Evolutionary conservation across 1,284 basidiomycete genomes (phyloP), one percentile per base, ranked within the genome.

Genomic region (Apiotrichum mycotoxinovorans): DNA sequence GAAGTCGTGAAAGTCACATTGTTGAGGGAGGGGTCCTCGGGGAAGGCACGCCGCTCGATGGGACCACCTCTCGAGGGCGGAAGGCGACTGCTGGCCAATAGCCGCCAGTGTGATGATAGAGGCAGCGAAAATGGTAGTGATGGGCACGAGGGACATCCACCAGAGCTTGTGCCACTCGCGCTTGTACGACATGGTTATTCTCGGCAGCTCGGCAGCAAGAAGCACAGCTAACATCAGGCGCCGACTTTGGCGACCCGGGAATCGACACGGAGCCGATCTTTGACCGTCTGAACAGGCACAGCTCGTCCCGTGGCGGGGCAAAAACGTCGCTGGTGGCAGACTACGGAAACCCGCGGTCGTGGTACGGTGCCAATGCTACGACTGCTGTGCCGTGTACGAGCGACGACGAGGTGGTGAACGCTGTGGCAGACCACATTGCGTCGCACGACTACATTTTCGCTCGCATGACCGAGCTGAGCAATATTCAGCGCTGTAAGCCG

Each of bases 261-360:
- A 83, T 83, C 7, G 91, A 93, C 69, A 83, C 82, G 55, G 91
- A 96, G 77, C 85, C 86, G 1, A 87, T 96, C 41, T 92, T 94
- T 66, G 89, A 92, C 69, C 81, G 88, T 25, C 84, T 95, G 78
- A 76, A 79, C 42, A 80, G 90, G n/a, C 69, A 60, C 52, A 61
- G 60, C 23, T 45, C 15, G 40, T 37, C 30, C 1, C 18, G 0
- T 57, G 51, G 14, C 37, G 47, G 5, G 45, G 76, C 44, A 79
- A 7, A 76, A 25, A 82, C 80, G 45, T 82, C 83, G 9, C 88
- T 87, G 0, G 86, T 92, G 0, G 85, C 91, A 33, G 91, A 95
- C 70, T 87, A 89, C 66, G 89, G 91, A 15, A 88, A 89, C 68
- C 87, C 90, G 0, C 78, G 80, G 3, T 82, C 84, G 30, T 89